These are phyloP conservation scores for Stenogyne calaminthoides DNA, from an alignment of 305 asterid genomes.

Conservation along the genomic window DNA sequence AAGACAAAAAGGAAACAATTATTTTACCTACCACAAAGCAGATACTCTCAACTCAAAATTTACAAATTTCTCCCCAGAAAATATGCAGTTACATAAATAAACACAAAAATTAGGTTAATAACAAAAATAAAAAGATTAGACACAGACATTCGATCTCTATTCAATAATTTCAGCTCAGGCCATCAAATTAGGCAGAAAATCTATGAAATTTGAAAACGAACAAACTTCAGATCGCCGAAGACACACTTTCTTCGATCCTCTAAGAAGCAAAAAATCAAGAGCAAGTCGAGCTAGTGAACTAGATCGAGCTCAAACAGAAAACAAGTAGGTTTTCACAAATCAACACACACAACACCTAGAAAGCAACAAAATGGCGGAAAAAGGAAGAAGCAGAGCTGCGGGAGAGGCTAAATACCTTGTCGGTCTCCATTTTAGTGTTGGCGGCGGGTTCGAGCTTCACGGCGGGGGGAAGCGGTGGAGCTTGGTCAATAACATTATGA, in stretches of 20 bases:
- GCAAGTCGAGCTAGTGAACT: too few relatives aligned
- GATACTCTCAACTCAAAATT: slow-evolving; percentile 14
- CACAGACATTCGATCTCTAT: too few relatives aligned
- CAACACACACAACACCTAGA: slow-evolving; percentile 12
- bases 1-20: not conserved
- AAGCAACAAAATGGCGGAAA: not conserved
- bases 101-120: too few relatives aligned
- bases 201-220: slow-evolving; percentile 7
- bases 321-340: slow-evolving; percentile 35
- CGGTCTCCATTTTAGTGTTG: too few relatives aligned
- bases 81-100: slow-evolving; percentile 8
- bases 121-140: too few relatives aligned
- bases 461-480: slow-evolving; percentile 44
- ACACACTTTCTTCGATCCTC: slow-evolving; percentile 33
- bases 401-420: slow-evolving; percentile 47
- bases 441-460: slow-evolving; percentile 48
- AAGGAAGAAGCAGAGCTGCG: not conserved
- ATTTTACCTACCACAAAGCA: slow-evolving; percentile 25
- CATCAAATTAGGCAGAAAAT: slow-evolving; percentile 20
- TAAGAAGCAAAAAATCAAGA: too few relatives aligned
- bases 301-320: slow-evolving; percentile 48
- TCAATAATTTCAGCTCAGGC: slow-evolving; percentile 31
- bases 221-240: slow-evolving; percentile 38
- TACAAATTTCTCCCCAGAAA: not conserved
- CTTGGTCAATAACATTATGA: slow-evolving; percentile 44